Base-by-base conservation (phyloP, 2,329 filamentous ascomycete species). In the Aureobasidium uvarum region DNA sequence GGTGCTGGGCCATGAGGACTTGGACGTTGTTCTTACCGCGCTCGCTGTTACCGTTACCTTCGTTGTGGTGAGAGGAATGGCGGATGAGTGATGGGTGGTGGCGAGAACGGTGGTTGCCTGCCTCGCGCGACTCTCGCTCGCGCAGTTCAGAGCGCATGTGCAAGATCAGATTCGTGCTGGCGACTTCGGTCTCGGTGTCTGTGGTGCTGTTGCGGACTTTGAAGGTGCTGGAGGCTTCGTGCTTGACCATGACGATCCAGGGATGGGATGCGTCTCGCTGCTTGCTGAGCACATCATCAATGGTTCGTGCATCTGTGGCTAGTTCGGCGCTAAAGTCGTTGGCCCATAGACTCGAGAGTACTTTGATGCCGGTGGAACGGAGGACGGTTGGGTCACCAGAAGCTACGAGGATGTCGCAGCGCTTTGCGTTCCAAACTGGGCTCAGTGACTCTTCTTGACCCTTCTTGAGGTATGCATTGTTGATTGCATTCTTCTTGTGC, bases 161-260 rank as follows among this genome's bases (percentile, higher is more conserved):
- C 31, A 83, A 79, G n/a, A 94, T 78, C 5, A 99, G 81, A 66
- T 96, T 89, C 4, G 84, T 81, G 28, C 83, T 83, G 3, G 88
- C 85, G 46, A 98, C 83, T 69, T 98, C 95, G 5, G 84, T 85
- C 70, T 96, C 92, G 16, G 67, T 67, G 31, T 69, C 67, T 1
- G 68, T 70, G 10, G 86, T 81, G 67, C 96, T 91, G 72, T 90
- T 95, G 67, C 88, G 86, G 38, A 86, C 84, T 60, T 84, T 82
- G 46, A 81, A 77, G 16, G 72, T 75, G 5, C 72, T 76, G 58
- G 82, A 78, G 80, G 87, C 71, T 77, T 87, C 77, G 85, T 90
- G 89, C 74, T 96, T 96, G 72, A 96, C 88, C 68, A 96, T 89
- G 43, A 97, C 86, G 67, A 96, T 86, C 91, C 93, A 98, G 31